These are phyloP conservation scores for Ilyonectria robusta DNA, from an alignment of 2,329 filamentous ascomycete species.

Conservation along the genomic window DNA sequence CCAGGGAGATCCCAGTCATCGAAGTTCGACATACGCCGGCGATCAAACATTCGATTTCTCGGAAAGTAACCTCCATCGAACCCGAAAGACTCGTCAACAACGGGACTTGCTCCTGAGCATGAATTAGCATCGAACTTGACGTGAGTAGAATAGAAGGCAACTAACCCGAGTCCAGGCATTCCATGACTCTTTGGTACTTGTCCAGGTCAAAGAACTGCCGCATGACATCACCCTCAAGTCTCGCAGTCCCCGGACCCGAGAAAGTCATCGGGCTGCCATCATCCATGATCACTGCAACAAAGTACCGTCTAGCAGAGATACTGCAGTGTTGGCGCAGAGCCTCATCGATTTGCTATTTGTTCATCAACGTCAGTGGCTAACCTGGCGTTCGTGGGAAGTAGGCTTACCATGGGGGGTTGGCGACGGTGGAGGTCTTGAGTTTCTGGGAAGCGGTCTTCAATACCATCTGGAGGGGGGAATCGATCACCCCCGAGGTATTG, in stretches of 20 bases:
- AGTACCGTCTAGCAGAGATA: slow-evolving; percentile 66
- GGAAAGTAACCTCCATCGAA: slow-evolving; percentile 46
- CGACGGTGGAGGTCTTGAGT: slow-evolving; percentile 53
- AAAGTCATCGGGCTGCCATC: slow-evolving; percentile 63
- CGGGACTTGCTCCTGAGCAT: slow-evolving; percentile 50
- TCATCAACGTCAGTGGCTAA: slow-evolving; percentile 29
- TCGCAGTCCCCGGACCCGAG: slow-evolving; percentile 57
- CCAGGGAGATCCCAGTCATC: slow-evolving; percentile 52
- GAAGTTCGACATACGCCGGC: slow-evolving; percentile 51
- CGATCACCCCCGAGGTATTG: slow-evolving; percentile 49
- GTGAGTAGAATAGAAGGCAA: background rate
- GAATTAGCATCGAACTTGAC: slow-evolving; percentile 28
- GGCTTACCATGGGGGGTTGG: slow-evolving; percentile 57
- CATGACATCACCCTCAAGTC: slow-evolving; percentile 56
- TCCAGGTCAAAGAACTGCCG: slow-evolving; percentile 63
- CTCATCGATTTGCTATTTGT: slow-evolving; percentile 63
- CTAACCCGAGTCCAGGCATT: slow-evolving; percentile 58
- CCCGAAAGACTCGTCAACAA: slow-evolving; percentile 51
- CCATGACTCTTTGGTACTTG: slow-evolving; percentile 58
- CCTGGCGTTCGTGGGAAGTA: background rate
- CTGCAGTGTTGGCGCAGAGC: slow-evolving; percentile 67
- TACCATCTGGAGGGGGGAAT: slow-evolving; percentile 44
- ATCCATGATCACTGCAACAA: slow-evolving; percentile 65
- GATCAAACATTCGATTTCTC: slow-evolving; percentile 48
- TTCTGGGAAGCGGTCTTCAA: slow-evolving; percentile 56